These are phyloP conservation scores for Stachybotrys echinatus DNA, from an alignment of 2,329 filamentous ascomycete genomes.

Conservation along the genomic window DNA sequence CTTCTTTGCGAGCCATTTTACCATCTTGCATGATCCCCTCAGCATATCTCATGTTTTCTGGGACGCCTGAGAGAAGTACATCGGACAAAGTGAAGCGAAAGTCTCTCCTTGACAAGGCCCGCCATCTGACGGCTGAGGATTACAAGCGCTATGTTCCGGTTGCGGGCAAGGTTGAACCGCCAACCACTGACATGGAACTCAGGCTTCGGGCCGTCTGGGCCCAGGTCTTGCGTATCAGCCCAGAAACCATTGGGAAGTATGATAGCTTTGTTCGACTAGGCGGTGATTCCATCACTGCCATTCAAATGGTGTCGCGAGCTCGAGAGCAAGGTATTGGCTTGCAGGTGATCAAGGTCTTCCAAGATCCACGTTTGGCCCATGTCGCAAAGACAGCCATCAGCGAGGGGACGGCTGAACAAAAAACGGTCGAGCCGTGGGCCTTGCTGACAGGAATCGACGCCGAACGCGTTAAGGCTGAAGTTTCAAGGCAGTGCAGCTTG, in stretches of 20 bases:
- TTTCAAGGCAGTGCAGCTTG: not conserved
- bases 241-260: slow-evolving; percentile 19
- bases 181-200: slow-evolving; percentile 1
- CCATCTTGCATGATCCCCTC: slow-evolving; percentile 11
- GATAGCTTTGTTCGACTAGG: slow-evolving; percentile 20
- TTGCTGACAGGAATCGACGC: not conserved
- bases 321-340: slow-evolving; percentile 4
- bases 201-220: slow-evolving; percentile 6
- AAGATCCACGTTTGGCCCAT: slow-evolving; percentile 6
- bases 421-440: not conserved
- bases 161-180: not conserved
- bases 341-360: slow-evolving; percentile 10
- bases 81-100: slow-evolving; percentile 11
- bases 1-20: slow-evolving; percentile 1
- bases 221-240: not conserved
- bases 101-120: not conserved
- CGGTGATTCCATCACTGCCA: slow-evolving; percentile 19
- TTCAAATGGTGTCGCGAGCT: slow-evolving; percentile 7
- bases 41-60: slow-evolving; percentile 4
- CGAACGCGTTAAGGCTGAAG: not conserved
- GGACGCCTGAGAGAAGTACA: slow-evolving; percentile 8
- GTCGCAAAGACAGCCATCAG: not conserved
- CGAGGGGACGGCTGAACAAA: not conserved
- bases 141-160: not conserved
- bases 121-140: not conserved